These are phyloP conservation scores for Chimonanthus praecox DNA, from an alignment of 164 flowering plant species.

Conservation along the genomic window DNA sequence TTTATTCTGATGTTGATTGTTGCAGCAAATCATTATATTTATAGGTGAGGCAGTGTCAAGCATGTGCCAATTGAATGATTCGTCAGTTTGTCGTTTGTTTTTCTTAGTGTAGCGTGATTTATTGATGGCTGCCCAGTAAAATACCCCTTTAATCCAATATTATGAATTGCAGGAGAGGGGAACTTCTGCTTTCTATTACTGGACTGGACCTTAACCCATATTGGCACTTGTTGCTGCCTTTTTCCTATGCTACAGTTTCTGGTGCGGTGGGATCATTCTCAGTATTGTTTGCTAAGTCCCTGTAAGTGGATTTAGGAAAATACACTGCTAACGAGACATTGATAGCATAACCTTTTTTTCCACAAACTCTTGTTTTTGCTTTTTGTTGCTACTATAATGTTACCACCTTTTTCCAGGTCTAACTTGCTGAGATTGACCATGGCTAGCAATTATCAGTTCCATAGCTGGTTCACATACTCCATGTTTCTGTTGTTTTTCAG, in stretches of 20 bases:
- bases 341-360: not conserved
- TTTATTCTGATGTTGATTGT: constrained; percentile 60
- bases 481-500: constrained; percentile 82
- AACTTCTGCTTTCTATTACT: constrained; percentile 48
- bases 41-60: constrained; percentile 42
- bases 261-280: constrained; percentile 98
- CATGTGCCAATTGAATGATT: not conserved
- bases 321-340: not conserved
- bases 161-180: constrained; percentile 69
- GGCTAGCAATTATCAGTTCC: constrained; percentile 72
- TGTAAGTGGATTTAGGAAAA: constrained; percentile 40
- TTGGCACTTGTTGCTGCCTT: constrained; percentile 87
- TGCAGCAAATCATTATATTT: constrained; percentile 54
- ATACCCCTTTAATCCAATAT: constrained; percentile 1
- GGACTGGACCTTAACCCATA: constrained; percentile 63
- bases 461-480: constrained; percentile 95
- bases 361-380: not conserved
- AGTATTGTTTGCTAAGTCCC: constrained; percentile 91
- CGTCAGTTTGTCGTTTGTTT: not conserved
- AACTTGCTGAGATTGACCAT: constrained; percentile 79
- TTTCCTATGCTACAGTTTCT: constrained; percentile 91
- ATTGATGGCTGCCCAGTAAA: constrained; percentile 1
- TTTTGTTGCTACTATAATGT: constrained; percentile 7
- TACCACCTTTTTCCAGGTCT: constrained; percentile 47
- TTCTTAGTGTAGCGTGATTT: not conserved